These are phyloP conservation scores for Cutaneotrichosporon sp. DNA, from an alignment of 1,284 basidiomycete species.

Conservation along the genomic window DNA sequence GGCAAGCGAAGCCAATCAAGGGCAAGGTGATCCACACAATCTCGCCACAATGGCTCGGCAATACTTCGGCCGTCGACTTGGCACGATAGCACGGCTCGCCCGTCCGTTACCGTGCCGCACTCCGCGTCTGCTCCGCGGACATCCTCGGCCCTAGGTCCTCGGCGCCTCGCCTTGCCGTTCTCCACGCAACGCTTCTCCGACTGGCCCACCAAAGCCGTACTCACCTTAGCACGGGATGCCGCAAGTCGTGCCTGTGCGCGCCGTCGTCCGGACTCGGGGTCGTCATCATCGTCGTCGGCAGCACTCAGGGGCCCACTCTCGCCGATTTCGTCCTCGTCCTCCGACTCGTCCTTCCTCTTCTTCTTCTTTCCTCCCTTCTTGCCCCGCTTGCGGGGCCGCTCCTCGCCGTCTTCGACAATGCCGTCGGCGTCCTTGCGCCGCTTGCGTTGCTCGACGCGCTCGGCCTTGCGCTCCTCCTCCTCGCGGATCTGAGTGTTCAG, in stretches of 20 bases:
- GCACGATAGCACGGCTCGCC: neutral
- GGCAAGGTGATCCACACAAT: neutral
- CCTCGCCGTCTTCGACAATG: conserved; percentile 33
- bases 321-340: conserved; percentile 32
- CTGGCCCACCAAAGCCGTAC: neutral
- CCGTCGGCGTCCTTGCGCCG: conserved; percentile 42
- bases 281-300: conserved; percentile 23
- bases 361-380: conserved; percentile 33
- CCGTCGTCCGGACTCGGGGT: neutral
- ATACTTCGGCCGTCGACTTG: neutral
- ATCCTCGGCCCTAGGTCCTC: neutral
- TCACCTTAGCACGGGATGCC: conserved; percentile 33
- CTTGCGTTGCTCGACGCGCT: conserved; percentile 42
- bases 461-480: conserved; percentile 49
- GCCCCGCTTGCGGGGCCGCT: conserved; percentile 20
- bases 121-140: neutral
- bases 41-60: neutral
- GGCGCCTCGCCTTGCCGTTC: neutral
- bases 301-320: conserved; percentile 18
- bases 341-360: conserved; percentile 31
- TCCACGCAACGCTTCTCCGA: neutral
- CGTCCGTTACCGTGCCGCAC: neutral
- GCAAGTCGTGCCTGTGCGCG: conserved; percentile 27
- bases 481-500: conserved; percentile 47
- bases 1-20: neutral